Conservation (phyloP, 768 basidiomycete species). For the Mycena albidolilacea region DNA sequence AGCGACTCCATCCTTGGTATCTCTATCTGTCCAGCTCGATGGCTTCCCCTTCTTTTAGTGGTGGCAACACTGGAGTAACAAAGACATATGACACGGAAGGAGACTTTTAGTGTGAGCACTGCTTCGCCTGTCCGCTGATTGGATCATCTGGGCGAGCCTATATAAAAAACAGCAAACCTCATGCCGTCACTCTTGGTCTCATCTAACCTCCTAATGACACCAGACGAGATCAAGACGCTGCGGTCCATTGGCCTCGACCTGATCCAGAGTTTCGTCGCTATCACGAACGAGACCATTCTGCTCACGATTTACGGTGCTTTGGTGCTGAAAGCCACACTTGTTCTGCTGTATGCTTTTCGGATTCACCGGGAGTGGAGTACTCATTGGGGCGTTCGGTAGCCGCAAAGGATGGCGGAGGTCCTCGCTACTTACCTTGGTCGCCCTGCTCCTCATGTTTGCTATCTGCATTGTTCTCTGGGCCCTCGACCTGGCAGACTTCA, state of each 20-base stretch:
- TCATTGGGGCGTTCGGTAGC: neutral
- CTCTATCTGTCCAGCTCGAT: no score
- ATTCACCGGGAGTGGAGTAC: neutral
- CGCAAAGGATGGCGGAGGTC: neutral
- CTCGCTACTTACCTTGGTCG: neutral
- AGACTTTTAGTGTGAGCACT: no score
- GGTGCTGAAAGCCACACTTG: constrained; percentile 14
- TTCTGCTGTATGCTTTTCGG: constrained; percentile 1
- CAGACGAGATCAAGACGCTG: constrained; percentile 20
- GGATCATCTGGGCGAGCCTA: neutral
- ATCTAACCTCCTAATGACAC: constrained; percentile 20
- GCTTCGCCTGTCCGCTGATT: neutral
- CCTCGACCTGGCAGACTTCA: constrained; percentile 40
- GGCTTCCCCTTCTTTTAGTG: no score
- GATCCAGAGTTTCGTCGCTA: constrained; percentile 14
- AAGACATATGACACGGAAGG: no score
- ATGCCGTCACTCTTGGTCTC: neutral
- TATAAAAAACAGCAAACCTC: neutral
- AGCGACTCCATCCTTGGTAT: no score
- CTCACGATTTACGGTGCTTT: constrained; percentile 27
- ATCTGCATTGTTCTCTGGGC: constrained; percentile 37
- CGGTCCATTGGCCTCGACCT: constrained; percentile 20
- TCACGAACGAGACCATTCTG: constrained; percentile 23
- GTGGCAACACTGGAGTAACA: no score
- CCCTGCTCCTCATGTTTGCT: constrained; percentile 33